These are phyloP conservation scores for Neofusicoccum sp. DNA, from an alignment of 2,329 filamentous ascomycete species.

Conservation along the genomic window DNA sequence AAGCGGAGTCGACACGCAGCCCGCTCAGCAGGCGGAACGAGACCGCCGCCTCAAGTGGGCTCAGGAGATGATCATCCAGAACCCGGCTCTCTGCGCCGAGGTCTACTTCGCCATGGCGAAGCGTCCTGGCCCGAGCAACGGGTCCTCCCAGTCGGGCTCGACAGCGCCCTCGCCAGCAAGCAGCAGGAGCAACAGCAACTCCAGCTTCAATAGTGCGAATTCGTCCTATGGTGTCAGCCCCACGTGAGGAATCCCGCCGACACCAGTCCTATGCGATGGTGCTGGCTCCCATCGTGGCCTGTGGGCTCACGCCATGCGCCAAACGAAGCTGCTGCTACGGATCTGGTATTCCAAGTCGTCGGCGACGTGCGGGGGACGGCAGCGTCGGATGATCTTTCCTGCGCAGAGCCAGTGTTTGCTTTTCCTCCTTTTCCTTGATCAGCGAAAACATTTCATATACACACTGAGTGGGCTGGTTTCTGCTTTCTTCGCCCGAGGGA, in stretches of 20 bases:
- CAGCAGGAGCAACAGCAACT: neutral
- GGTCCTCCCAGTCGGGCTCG: neutral
- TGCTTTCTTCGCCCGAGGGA: neutral
- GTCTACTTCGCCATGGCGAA: conserved; percentile 17
- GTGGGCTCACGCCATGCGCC: neutral
- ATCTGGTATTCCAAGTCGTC: neutral
- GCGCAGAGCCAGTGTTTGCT: neutral
- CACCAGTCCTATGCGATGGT: neutral
- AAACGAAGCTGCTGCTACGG: neutral
- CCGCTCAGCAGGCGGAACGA: conserved; percentile 8
- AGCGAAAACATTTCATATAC: neutral
- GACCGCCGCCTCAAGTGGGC: conserved; percentile 18
- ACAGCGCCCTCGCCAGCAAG: neutral
- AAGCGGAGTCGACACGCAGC: neutral
- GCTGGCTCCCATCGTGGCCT: neutral
- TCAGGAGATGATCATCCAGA: conserved; percentile 18
- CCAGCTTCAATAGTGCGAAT: neutral
- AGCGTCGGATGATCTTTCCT: neutral
- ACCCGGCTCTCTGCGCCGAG: conserved; percentile 13
- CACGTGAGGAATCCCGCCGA: neutral
- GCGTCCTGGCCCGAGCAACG: neutral
- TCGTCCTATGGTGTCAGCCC: conserved; percentile 9
- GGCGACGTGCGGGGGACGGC: neutral
- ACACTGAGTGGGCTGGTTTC: too few relatives aligned
- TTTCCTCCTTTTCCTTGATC: neutral